Evolutionary conservation across 1,284 basidiomycete genomes (phyloP), one percentile per base, ranked within the genome.

Genomic region (Malassezia arunalokei): DNA sequence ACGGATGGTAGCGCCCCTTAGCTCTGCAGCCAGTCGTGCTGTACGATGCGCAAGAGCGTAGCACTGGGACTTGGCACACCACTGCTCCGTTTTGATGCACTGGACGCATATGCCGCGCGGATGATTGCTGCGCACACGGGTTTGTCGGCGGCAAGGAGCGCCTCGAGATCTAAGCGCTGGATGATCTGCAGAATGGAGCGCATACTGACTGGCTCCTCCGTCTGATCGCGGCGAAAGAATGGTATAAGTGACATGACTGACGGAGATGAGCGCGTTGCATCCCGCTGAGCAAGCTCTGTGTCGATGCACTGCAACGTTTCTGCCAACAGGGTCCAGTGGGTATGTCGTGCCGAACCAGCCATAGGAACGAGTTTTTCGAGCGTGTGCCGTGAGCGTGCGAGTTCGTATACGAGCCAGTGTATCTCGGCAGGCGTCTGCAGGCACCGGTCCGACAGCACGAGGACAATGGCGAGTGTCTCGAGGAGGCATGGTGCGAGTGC

Each of bases 321-420:
- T 24, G 56, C 51, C 5, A 66, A 29, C 51, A 60, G 28, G 52
- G 44, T 40, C 58, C 59, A 11, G 59, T 51, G n/a, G 43, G 51
- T 4, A 30, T 59, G n/a, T 29, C 14, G 1, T 59, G 59, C n/a
- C 57, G 43, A 12, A 15, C 33, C 15, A 56, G 58, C 40, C 54
- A 24, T 9, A 7, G n/a, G 7, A 15, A 58, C 58, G 3, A 51
- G 37, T 28, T 47, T 50, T 12, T 57, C 47, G n/a, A 68, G 56
- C 5, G 51, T 51, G 9, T 40, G 29, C 7, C 51, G 48, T 29
- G 53, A 56, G n/a, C 66, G 51, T 0, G 64, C 58, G 6, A 66
- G 52, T 52, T 68, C 66, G 52, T 68, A 68, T 7, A 66, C 43
- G 8, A 66, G 59, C 17, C 60, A 54, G 12, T 65, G 46, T 24